Base-by-base conservation (phyloP, 2,329 filamentous ascomycete genomes). In the Penicillium italicum region DNA sequence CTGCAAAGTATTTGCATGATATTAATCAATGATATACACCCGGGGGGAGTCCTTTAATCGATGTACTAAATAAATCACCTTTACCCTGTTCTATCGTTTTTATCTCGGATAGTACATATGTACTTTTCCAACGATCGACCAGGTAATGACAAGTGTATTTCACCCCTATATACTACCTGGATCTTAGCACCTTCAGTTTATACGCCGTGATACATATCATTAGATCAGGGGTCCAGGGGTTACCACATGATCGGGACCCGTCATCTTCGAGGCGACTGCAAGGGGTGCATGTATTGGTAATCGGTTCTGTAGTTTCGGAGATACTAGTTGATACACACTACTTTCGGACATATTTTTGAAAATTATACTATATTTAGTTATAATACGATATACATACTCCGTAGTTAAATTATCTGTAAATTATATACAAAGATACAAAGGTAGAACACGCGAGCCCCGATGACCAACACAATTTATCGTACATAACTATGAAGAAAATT, bases 251-350 rank as follows among this genome's bases (percentile, higher is more conserved):
- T 28, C 16, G 53, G 53, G 34, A 41, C n/a, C 24, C 36, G 33
- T 50, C 40, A 40, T 50, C 46, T 24, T 26, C 45, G 38, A 22
- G 9, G 4, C 18, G 7, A 30, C 55, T 58, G 60, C 50, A 57
- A 47, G 52, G 57, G 57, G 20, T n/a, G n/a, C 33, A 33, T n/a
- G n/a, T 16, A 33, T 37, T 20, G n/a, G n/a, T 36, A n/a, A 22
- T 37, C 34, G 10, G 33, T 14, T 34, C 16, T n/a, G 33, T 14
- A 34, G 33, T 34, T 34, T 34, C 33, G 33, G 33, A 34, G 33
- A 36, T 10, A n/a, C 34, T 28, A 28, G n/a, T n/a, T 9, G 8
- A 2, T 5, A 28, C 26, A 28, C 8, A 28, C 26, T 28, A 28
- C 26, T 28, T 28, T 28, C 6, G 26, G 26, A 28, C 8, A 28